Base-by-base conservation (phyloP, 2,329 filamentous ascomycete genomes). In the Ceratocystis alfenasii region DNA sequence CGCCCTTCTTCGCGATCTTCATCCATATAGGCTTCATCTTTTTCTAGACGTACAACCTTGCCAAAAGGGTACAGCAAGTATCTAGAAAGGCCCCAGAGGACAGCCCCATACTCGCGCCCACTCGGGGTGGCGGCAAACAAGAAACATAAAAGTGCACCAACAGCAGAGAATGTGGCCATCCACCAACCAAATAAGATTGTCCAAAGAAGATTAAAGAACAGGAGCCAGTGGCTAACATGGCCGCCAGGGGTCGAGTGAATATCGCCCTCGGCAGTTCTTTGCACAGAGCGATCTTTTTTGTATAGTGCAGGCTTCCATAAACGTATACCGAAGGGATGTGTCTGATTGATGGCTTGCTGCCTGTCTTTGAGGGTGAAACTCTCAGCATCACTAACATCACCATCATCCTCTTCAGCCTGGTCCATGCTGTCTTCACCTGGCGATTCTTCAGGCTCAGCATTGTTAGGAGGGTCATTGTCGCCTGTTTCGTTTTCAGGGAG, bases 261-360 rank as follows among this genome's bases (percentile, higher is more conserved):
- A 74, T 99, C 94, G 15, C 89, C 92, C 76, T 97, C 93, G 5
- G 94, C 94, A 60, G 87, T 95, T 76, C 95, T 94, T 74, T 97
- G 91, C 46, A 99, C 95, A 0, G 94, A 99, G 66, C 94, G 87
- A 71, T 88, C 87, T 76, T 99, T 99, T 77, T 99, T 99, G 82
- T 99, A 99, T 69, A 99, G 76, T 1, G 94, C 95, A 55, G 94
- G 94, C 76, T 99, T 99, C 94, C 94, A 99, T 69, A 99, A 90
- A 74, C 95, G 87, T 74, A 99, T 97, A 80, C 94, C 94, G 72
- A 99, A 99, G 0, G 94, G 94, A 79, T 99, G 94, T 0, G 94
- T 99, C 75, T 96, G 88, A 77, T 99, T 99, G 80, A 99, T 99
- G 70, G 94, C 94, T 74, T 96, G 87, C 76, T 99, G 94, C 66